Evolutionary conservation across 1,284 basidiomycete genomes (phyloP), one percentile per base, ranked within the genome.

Genomic region (Ceratobasidium sp.): DNA sequence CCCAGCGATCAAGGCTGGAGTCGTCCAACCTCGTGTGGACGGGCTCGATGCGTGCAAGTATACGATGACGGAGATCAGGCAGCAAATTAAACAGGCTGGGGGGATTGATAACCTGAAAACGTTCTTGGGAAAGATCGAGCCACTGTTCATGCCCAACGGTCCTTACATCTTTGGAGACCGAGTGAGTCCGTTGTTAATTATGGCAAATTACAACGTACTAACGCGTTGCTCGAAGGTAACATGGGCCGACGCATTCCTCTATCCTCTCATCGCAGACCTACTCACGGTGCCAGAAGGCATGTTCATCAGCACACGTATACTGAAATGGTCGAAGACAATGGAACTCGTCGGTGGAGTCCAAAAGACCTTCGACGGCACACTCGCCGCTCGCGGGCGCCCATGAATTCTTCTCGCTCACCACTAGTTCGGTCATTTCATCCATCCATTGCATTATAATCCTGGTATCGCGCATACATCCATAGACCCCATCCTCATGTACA

Each of bases 201-300:
- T 19, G 4, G 7, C 31, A 29, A 31, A 44, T 41, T 15, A 27
- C 7, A 60, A 14, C 1, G 24, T 31, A 11, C 31, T 73, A 41
- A 73, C 48, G 22, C 9, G 9, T 27, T 41, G n/a, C n/a, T 24
- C 29, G 36, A 45, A 75, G 66, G 33, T 75, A 56, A 75, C 74
- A 50, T 75, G 74, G 74, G 74, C 74, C 7, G 74, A 75, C 33
- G 64, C 66, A 19, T 75, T 75, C 74, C 65, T 75, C 29, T 75
- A 67, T 29, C 74, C 74, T 15, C 74, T 75, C 45, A 66, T 75
- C 33, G 63, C 74, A 33, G 74, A 75, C 53, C 56, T 75, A 0
- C 24, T 67, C 44, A 62, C 74, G 3, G 59, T 69, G n/a, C 74
- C 74, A 17, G 74, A 75, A 29, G 57, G 74, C 19, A 69, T 67